A percentile compares a stretch with the other conserved stretches of the same genome.
These are phyloP conservation scores for Ustilago hordei DNA, from an alignment of 1,284 basidiomycete genomes.

Conservation along the genomic window DNA sequence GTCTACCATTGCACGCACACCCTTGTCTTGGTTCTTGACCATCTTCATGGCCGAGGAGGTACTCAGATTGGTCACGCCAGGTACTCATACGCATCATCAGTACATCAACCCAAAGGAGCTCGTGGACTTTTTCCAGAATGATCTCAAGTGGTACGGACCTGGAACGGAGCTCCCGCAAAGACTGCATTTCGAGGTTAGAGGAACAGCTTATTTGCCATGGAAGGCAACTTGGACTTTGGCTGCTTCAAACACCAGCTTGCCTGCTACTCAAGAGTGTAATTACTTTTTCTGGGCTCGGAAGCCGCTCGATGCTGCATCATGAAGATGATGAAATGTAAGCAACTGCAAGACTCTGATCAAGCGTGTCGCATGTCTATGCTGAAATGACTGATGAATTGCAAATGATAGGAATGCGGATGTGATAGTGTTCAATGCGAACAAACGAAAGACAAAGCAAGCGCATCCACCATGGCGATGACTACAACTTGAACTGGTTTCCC, in stretches of 20 bases:
- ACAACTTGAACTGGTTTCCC: conserved; percentile 45
- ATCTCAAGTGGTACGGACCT: conserved; percentile 71
- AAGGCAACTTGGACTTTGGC: conserved; percentile 56
- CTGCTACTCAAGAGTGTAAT: conserved; percentile 58
- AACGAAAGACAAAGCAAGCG: conserved; percentile 1
- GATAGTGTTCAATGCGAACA: background rate
- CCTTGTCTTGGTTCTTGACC: conserved; percentile 87
- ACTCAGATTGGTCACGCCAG: conserved; percentile 80
- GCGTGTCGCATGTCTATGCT: background rate
- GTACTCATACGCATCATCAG: conserved; percentile 92
- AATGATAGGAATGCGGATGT: background rate
- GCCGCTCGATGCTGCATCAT: conserved; percentile 33
- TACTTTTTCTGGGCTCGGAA: conserved; percentile 68
- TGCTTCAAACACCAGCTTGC: conserved; percentile 19
- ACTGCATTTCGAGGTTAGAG: conserved; percentile 61
- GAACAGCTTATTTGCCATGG: conserved; percentile 62
- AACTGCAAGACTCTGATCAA: background rate
- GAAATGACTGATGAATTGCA: conserved; percentile 2
- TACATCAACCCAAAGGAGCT: conserved; percentile 91
- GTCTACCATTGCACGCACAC: conserved; percentile 95
- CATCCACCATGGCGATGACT: background rate
- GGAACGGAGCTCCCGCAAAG: conserved; percentile 37
- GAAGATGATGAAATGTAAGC: background rate
- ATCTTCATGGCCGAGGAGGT: conserved; percentile 91
- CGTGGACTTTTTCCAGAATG: conserved; percentile 80